These are phyloP conservation scores for Aureococcus anophagefferens DNA, from an alignment of 108 stramenopile genomes.

Conservation along the genomic window DNA sequence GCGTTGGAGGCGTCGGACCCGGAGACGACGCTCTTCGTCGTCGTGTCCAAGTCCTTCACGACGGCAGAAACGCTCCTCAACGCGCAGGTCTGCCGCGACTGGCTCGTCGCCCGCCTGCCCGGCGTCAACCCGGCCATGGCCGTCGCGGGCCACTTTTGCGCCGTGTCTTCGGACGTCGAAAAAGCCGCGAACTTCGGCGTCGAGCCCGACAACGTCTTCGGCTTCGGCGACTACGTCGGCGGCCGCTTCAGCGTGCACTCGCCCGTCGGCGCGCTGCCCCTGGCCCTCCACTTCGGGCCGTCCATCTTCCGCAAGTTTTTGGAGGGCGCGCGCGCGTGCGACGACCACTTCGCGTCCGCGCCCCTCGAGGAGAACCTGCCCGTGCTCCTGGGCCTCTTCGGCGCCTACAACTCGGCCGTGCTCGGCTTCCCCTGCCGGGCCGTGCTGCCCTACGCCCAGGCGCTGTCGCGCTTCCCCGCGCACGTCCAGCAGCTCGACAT, in stretches of 20 bases:
- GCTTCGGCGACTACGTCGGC: slow-evolving; percentile 62
- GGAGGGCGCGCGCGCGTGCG: slow-evolving; percentile 88
- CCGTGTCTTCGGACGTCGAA: no score
- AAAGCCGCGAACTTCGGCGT: slow-evolving; percentile 11
- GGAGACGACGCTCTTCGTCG: slow-evolving; percentile 79
- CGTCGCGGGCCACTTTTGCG: slow-evolving; percentile 41
- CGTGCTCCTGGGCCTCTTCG: slow-evolving; percentile 65
- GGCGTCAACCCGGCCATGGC: no score
- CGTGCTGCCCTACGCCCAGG: slow-evolving; percentile 93
- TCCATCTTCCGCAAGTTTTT: slow-evolving; percentile 53
- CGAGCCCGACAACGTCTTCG: slow-evolving; percentile 38
- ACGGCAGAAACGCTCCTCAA: slow-evolving; percentile 99
- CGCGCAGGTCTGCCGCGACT: slow-evolving; percentile 88
- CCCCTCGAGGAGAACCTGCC: slow-evolving; percentile 88
- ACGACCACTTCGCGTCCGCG: slow-evolving; percentile 91
- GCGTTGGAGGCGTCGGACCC: slow-evolving; percentile 82
- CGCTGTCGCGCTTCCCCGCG: slow-evolving; percentile 88
- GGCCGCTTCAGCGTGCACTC: slow-evolving; percentile 53
- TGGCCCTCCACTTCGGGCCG: slow-evolving; percentile 67
- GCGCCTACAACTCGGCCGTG: slow-evolving; percentile 30
- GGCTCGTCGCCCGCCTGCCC: no score
- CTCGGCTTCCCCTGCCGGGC: slow-evolving; percentile 77
- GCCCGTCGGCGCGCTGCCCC: slow-evolving; percentile 56
- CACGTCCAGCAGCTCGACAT: slow-evolving; percentile 99
- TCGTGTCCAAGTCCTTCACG: slow-evolving; percentile 98